Conservation (phyloP, 1,284 basidiomycete species). For the Boletus semigastroideus region DNA sequence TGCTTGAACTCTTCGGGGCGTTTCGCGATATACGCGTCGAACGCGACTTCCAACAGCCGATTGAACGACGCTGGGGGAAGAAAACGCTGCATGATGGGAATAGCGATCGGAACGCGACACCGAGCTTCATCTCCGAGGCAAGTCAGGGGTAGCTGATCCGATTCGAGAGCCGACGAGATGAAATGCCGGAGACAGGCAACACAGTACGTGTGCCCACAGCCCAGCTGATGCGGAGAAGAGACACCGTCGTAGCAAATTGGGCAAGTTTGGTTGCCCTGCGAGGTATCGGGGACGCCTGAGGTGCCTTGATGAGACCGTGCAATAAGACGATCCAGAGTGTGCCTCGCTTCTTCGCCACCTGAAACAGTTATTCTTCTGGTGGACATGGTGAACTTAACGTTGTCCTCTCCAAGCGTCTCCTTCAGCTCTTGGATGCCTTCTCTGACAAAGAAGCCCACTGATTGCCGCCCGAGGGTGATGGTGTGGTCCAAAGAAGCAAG, state of each 20-base stretch:
- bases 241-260: constrained; percentile 52
- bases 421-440: constrained; percentile 45
- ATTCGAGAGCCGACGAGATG: constrained; percentile 45
- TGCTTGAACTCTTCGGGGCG: constrained; percentile 48
- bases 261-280: constrained; percentile 35
- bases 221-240: constrained; percentile 44
- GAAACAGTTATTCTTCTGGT: constrained; percentile 41
- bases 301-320: constrained; percentile 36
- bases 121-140: constrained; percentile 51
- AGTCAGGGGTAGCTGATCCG: constrained; percentile 47
- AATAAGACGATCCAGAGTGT: constrained; percentile 43
- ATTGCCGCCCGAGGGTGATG: constrained; percentile 34
- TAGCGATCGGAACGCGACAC: constrained; percentile 49
- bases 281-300: constrained; percentile 6
- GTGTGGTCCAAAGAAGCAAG: constrained; percentile 43
- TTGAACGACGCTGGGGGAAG: constrained; percentile 44
- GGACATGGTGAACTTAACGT: constrained; percentile 41
- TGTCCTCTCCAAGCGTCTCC: constrained; percentile 50
- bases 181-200: constrained; percentile 51
- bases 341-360: constrained; percentile 50
- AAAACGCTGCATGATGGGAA: constrained; percentile 49
- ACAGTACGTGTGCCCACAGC: constrained; percentile 56
- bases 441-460: constrained; percentile 48
- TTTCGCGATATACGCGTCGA: constrained; percentile 44
- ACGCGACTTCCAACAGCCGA: constrained; percentile 45